A percentile compares a stretch with the other conserved stretches of the same genome.
These are phyloP conservation scores for Leptographium flavum DNA, from an alignment of 2,329 filamentous ascomycete species.

Conservation along the genomic window DNA sequence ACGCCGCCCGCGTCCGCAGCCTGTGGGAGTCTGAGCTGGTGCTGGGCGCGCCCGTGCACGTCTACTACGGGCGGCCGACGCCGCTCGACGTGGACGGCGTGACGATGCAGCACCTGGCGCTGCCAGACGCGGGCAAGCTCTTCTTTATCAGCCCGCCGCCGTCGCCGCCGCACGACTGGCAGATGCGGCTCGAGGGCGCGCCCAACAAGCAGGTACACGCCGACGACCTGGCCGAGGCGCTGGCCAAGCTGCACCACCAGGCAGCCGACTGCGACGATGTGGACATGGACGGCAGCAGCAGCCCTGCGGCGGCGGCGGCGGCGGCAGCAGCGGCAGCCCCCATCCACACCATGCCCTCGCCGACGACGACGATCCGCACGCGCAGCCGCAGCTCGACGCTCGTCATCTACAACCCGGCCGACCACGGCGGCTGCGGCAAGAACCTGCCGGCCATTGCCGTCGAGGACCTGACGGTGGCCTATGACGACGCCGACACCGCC, in stretches of 20 bases:
- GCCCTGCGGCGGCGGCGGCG: conserved; percentile 28
- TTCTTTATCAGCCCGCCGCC: conserved; percentile 62
- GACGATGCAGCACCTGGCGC: conserved; percentile 42
- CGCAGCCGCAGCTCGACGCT: conserved; percentile 51
- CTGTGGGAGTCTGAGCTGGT: conserved; percentile 62
- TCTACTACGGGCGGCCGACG: conserved; percentile 55
- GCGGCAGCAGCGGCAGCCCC: conserved; percentile 10
- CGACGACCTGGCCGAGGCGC: conserved; percentile 52
- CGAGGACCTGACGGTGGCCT: conserved; percentile 47
- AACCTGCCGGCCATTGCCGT: conserved; percentile 1
- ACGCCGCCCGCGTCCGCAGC: conserved; percentile 56
- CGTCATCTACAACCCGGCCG: conserved; percentile 45
- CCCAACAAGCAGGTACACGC: conserved; percentile 58
- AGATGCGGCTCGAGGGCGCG: conserved; percentile 52
- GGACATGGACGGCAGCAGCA: conserved; percentile 18
- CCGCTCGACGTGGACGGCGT: conserved; percentile 27
- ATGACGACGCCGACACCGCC: conserved; percentile 50
- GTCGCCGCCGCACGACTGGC: conserved; percentile 54
- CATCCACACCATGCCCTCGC: conserved; percentile 21
- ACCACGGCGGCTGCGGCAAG: conserved; percentile 19
- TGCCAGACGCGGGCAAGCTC: conserved; percentile 55
- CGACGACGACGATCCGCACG: conserved; percentile 23
- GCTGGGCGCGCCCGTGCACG: conserved; percentile 52
- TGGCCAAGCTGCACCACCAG: conserved; percentile 44
- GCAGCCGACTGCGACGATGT: conserved; percentile 11